A percentile compares a stretch with the other conserved stretches of the same genome.
phyloP scores from a whole-genome alignment of 768 basidiomycete genomes.

The Fomitopsis pulvina region DNA sequence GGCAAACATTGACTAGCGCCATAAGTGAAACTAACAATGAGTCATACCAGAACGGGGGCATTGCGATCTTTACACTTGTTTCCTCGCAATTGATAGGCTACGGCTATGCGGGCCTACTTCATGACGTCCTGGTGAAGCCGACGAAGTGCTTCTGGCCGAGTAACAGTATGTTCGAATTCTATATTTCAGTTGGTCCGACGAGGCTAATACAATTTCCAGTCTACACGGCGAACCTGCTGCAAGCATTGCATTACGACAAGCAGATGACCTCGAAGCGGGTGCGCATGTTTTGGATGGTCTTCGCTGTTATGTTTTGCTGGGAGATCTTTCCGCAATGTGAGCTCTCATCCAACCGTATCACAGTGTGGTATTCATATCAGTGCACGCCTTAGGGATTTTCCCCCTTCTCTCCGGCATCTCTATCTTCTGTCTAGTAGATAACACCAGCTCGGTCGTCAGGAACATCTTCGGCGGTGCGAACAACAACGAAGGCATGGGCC shows the following conservation, averaged over 20 bases:
- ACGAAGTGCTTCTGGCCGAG: constrained; percentile 29
- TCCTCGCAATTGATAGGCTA: constrained; percentile 29
- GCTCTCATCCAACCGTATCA: constrained; percentile 9
- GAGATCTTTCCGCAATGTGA: constrained; percentile 35
- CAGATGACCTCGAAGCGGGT: constrained; percentile 31
- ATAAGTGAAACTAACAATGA: not conserved
- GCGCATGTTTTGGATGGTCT: constrained; percentile 34
- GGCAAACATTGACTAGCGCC: not conserved
- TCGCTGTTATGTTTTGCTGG: constrained; percentile 26
- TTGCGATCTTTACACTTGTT: constrained; percentile 29
- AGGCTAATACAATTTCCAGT: constrained; percentile 4
- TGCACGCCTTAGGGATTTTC: constrained; percentile 26
- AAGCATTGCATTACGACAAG: constrained; percentile 22
- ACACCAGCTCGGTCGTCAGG: constrained; percentile 18
- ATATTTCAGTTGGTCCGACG: not conserved
- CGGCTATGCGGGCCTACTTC: constrained; percentile 27
- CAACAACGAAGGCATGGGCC: constrained; percentile 51
- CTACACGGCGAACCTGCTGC: constrained; percentile 23
- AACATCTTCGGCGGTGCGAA: constrained; percentile 31
- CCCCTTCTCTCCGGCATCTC: constrained; percentile 26
- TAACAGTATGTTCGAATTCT: constrained; percentile 16
- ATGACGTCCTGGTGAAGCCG: constrained; percentile 46
- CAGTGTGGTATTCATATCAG: not conserved
- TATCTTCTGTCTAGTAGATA: constrained; percentile 31
- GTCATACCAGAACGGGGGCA: not conserved